Conservation (phyloP, 345 rosid genomes). For the Eucalyptus decipiens region DNA sequence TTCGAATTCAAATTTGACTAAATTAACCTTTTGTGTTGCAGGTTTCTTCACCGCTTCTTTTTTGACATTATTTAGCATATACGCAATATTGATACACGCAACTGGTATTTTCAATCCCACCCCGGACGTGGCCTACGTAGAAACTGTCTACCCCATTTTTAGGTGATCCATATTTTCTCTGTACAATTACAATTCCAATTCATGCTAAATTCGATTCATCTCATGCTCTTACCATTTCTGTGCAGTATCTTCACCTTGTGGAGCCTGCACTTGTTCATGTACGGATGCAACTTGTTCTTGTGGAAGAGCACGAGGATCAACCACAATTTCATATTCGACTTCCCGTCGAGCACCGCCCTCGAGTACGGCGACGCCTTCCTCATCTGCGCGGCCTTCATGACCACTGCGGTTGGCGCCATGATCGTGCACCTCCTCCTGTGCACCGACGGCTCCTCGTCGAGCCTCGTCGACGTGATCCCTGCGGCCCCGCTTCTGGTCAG, state of each 20-base stretch:
- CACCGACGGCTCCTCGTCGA: slow-evolving; percentile 56
- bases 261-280: slow-evolving; percentile 91
- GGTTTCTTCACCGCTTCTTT: slow-evolving; percentile 91
- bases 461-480: slow-evolving; percentile 75
- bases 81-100: slow-evolving; percentile 73
- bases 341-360: slow-evolving; percentile 61
- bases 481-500: slow-evolving; percentile 70
- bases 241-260: slow-evolving; percentile 80
- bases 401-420: slow-evolving; percentile 77
- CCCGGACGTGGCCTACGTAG: slow-evolving; percentile 43
- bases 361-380: slow-evolving; percentile 85
- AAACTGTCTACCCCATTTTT: slow-evolving; percentile 93
- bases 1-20: neutral
- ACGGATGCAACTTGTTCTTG: slow-evolving; percentile 89
- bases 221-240: neutral
- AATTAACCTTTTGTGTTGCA: slow-evolving; percentile 8
- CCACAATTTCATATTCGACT: slow-evolving; percentile 80
- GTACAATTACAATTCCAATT: neutral
- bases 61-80: slow-evolving; percentile 66
- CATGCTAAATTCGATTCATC: neutral
- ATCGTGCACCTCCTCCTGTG: slow-evolving; percentile 75
- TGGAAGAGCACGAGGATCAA: slow-evolving; percentile 88
- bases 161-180: slow-evolving; percentile 8
- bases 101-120: slow-evolving; percentile 62
- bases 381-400: slow-evolving; percentile 88